phyloP scores from a whole-genome alignment of 2,329 filamentous ascomycete species.

The Colletotrichum spinosum region DNA sequence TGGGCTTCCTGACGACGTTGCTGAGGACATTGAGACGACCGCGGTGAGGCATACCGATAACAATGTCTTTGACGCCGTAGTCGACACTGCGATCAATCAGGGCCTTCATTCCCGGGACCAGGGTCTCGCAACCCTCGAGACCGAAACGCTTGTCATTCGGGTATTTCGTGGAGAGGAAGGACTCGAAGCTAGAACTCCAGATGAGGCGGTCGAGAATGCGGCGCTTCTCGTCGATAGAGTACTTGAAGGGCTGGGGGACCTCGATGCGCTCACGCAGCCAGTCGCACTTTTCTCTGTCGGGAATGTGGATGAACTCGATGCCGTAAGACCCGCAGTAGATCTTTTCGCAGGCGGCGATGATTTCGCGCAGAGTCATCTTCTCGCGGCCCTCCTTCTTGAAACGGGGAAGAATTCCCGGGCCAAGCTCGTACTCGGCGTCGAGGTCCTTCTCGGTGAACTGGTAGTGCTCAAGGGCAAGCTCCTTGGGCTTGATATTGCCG shows the following conservation, averaged over 20 bases:
- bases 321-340: slow-evolving; percentile 98
- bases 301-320: slow-evolving; percentile 98
- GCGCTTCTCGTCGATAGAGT: slow-evolving; percentile 98
- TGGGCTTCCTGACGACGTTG: slow-evolving; percentile 98
- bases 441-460: slow-evolving; percentile 95
- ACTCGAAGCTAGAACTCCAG: slow-evolving; percentile 98
- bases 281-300: slow-evolving; percentile 96
- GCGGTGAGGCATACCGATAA: slow-evolving; percentile 99
- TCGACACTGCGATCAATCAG: slow-evolving; percentile 98
- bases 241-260: slow-evolving; percentile 94
- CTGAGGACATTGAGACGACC: slow-evolving; percentile 97
- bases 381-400: slow-evolving; percentile 90
- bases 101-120: slow-evolving; percentile 99
- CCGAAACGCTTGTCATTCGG: slow-evolving; percentile 99
- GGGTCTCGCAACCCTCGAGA: slow-evolving; percentile 94
- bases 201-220: slow-evolving; percentile 97
- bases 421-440: slow-evolving; percentile 90
- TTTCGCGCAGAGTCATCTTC: slow-evolving; percentile 97
- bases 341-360: slow-evolving; percentile 91
- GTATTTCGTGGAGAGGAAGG: slow-evolving; percentile 96
- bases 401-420: slow-evolving; percentile 92
- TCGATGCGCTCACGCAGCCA: slow-evolving; percentile 97
- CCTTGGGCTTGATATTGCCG: slow-evolving; percentile 88
- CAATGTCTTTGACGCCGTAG: slow-evolving; percentile 98
- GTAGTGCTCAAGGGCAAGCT: slow-evolving; percentile 93